Conservation (phyloP, 352 stramenopile genomes). For the Globisporangium spiculum region DNA sequence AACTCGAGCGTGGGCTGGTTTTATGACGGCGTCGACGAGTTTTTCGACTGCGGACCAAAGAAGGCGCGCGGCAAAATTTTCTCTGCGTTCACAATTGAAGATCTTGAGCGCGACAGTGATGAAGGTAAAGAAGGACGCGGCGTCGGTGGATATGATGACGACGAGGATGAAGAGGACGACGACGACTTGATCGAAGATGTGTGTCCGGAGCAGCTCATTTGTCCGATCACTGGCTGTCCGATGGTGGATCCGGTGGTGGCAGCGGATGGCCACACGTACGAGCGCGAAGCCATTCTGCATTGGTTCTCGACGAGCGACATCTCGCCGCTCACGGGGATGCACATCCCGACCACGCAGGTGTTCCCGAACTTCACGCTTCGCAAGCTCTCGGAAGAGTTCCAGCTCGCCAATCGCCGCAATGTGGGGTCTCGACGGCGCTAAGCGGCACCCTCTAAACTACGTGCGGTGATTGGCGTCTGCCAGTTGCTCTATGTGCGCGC, state of each 20-base stretch:
- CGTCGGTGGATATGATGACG: slow-evolving; percentile 20
- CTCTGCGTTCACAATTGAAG: slow-evolving; percentile 39
- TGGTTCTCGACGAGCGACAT: slow-evolving; percentile 90
- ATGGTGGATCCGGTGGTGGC: slow-evolving; percentile 96
- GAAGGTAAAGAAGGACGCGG: slow-evolving; percentile 31
- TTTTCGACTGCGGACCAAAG: slow-evolving; percentile 40
- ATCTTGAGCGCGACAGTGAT: slow-evolving; percentile 31
- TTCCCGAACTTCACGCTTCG: slow-evolving; percentile 76
- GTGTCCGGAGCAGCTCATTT: slow-evolving; percentile 67
- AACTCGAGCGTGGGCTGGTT: slow-evolving; percentile 10
- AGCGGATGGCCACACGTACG: slow-evolving; percentile 97
- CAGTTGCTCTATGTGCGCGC: neutral
- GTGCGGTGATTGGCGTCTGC: neutral
- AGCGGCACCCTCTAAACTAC: neutral
- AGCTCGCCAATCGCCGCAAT: slow-evolving; percentile 20
- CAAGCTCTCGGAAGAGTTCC: slow-evolving; percentile 62
- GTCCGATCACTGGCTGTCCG: slow-evolving; percentile 93
- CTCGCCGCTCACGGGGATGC: slow-evolving; percentile 74
- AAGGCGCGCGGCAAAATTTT: slow-evolving; percentile 51
- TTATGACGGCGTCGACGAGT: slow-evolving; percentile 31
- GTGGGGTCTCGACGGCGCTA: slow-evolving; percentile 15
- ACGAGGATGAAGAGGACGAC: slow-evolving; percentile 24
- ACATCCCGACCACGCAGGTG: slow-evolving; percentile 71
- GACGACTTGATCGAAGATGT: slow-evolving; percentile 26
- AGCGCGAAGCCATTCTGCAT: slow-evolving; percentile 90